Base-by-base conservation (phyloP, 2,329 filamentous ascomycete genomes). In the Chaetomiaceae sp. region DNA sequence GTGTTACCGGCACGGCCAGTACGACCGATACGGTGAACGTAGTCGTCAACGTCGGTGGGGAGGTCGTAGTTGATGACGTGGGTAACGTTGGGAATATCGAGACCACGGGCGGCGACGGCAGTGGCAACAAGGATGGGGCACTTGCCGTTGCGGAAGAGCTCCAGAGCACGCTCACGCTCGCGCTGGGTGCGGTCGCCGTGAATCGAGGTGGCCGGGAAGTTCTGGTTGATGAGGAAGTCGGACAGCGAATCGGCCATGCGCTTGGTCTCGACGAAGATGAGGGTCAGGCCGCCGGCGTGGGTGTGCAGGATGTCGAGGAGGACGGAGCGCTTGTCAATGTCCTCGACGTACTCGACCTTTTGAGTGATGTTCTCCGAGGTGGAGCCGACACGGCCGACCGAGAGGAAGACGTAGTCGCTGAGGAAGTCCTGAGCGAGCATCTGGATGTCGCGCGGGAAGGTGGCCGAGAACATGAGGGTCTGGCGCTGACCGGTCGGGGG, bases 361-460 rank as follows among this genome's bases (percentile, higher is more conserved):
- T 99, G 94, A 51, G 94, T 97, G 59, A 99, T 97, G 82, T 97
- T 99, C 83, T 97, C 92, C n/a, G 94, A 97, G 29, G 94, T 97
- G 47, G 94, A 97, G 74, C 94, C 94, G 56, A 97, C 94, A 83
- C 94, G 92, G 67, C 92, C 94, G 64, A 99, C 94, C 15, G 94
- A 99, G 66, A 99, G 82, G 84, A 99, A 99, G 68, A 99, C 85
- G 77, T 99, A 99, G 70, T 99, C 94, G 80, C 95, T 96, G 70
- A 99, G 78, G 83, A 99, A 99, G 72, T 99, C 94, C 68, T 94
- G 88, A 57, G 94, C 94, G 56, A 99, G 87, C 88, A 97, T 95
- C 81, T 99, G 94, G 54, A 99, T 99, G 72, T 99, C 94, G 65
- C 92, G 90, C 57, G 94, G 94, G 83, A 99, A 99, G 58, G 94